Conservation (phyloP, 306 rosid genomes). For the Sindora glabra region DNA sequence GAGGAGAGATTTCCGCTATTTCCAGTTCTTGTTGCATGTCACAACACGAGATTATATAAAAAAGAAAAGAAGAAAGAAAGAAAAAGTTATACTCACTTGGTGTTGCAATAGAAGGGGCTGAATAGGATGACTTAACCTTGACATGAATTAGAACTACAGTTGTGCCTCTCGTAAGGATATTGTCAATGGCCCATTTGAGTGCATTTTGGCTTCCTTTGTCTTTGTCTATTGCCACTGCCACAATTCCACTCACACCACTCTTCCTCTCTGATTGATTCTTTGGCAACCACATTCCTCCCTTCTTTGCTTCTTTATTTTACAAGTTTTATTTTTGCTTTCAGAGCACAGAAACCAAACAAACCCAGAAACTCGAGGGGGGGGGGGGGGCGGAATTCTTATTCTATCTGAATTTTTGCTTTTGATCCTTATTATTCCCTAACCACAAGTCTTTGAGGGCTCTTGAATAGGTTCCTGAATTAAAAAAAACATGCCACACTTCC, state of each 20-base stretch:
- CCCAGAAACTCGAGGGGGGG: too few relatives aligned
- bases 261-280: constrained; percentile 33
- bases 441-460: too few relatives aligned
- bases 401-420: background rate
- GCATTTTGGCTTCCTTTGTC: constrained; percentile 84
- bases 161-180: constrained; percentile 45
- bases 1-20: too few relatives aligned
- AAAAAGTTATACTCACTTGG: constrained; percentile 54
- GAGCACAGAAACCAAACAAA: constrained; percentile 1
- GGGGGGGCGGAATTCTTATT: background rate
- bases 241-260: constrained; percentile 55
- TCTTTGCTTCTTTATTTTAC: too few relatives aligned
- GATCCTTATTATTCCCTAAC: background rate
- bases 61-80: too few relatives aligned
- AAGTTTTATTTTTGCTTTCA: too few relatives aligned
- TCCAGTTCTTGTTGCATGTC: background rate
- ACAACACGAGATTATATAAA: too few relatives aligned
- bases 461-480: too few relatives aligned
- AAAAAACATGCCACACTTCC: background rate
- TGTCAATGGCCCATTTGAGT: constrained; percentile 74
- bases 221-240: constrained; percentile 88
- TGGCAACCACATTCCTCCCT: constrained; percentile 80
- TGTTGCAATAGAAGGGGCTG: constrained; percentile 30
- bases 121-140: constrained; percentile 32
- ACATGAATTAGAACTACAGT: constrained; percentile 74